Evolutionary conservation across 2,329 filamentous ascomycete species (phyloP), one percentile per base, ranked within the genome.

Genomic region (Hansfordia pulvinata): DNA sequence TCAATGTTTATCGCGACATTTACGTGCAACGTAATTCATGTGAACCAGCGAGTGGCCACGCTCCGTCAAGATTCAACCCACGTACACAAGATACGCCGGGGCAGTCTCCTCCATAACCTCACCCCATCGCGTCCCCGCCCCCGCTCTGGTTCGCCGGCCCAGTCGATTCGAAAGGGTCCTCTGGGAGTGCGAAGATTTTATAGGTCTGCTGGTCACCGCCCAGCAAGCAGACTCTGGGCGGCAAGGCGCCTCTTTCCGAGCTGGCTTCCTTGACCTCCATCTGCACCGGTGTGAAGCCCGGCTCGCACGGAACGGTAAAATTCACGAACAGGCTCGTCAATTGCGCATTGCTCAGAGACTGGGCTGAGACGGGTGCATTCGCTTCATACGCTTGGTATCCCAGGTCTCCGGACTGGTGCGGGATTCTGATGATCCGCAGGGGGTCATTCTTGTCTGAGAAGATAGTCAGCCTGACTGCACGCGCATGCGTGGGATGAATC

Each of bases 251-350:
- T 21, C 60, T 50, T 12, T 54, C 40, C 6, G 51, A 47, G 20
- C 52, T 60, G 18, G 46, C 51, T 18, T 55, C 54, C 25, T 60
- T 56, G 6, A 68, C 56, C 33, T 70, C 60, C 61, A 74, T 69
- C 28, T 55, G 53, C 3, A 57, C 43, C 1, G 65, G 64, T 4
- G 36, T 31, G 28, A 60, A 60, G 10, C 32, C 37, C 2, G 44
- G 29, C 10, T 47, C 35, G n/a, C 28, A 30, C 4, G 47, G 44
- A 8, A 50, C 31, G 7, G 30, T 30, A 34, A 47, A 36, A 19
- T 40, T 48, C 1, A 37, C 30, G 32, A 48, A 45, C 2, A 42
- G 31, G 27, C 31, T 42, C 17, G 35, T 34, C 6, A 50, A 39
- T 19, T 50, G 43, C n/a, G 46, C 40, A 23, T 46, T 40, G 22